These are phyloP conservation scores for Coprinellus micaceus DNA, from an alignment of 768 basidiomycete genomes.

Conservation along the genomic window DNA sequence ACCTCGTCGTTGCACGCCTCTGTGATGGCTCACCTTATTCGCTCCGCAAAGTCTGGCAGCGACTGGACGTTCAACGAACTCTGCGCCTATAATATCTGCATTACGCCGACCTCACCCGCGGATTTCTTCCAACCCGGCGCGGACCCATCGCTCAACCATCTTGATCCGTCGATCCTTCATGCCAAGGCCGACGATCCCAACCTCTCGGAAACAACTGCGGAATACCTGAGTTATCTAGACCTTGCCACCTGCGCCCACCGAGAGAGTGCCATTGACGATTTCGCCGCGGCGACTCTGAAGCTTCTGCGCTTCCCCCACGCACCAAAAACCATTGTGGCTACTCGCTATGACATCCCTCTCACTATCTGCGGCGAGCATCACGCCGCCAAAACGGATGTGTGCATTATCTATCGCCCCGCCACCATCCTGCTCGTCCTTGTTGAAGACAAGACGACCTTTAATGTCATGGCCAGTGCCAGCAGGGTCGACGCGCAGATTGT, in stretches of 20 bases:
- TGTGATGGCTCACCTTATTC: constrained; percentile 24
- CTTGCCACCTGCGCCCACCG: constrained; percentile 17
- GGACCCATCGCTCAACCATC: constrained; percentile 22
- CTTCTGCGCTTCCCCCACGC: constrained; percentile 1
- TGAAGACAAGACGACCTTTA: constrained; percentile 19
- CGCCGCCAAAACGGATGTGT: constrained; percentile 23
- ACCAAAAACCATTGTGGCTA: constrained; percentile 1
- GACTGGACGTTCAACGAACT: constrained; percentile 24
- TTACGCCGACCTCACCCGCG: constrained; percentile 12
- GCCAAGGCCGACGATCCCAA: constrained; percentile 14
- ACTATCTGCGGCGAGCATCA: constrained; percentile 24
- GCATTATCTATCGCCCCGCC: constrained; percentile 19
- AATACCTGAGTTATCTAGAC: constrained; percentile 20
- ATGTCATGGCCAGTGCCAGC: constrained; percentile 3
- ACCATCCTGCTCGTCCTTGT: constrained; percentile 22
- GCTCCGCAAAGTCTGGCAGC: too few species aligned
- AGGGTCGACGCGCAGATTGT: constrained; percentile 23
- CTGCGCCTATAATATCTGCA: constrained; percentile 24
- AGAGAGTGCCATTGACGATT: constrained; percentile 12
- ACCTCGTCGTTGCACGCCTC: background rate
- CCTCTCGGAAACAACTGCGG: constrained; percentile 14
- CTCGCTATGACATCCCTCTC: constrained; percentile 23
- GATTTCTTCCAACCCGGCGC: constrained; percentile 18
- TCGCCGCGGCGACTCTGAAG: background rate
- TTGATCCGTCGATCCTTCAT: constrained; percentile 23